phyloP scores from a whole-genome alignment of 371 early-diverging fungal species.

The Chytridium lagenaria region DNA sequence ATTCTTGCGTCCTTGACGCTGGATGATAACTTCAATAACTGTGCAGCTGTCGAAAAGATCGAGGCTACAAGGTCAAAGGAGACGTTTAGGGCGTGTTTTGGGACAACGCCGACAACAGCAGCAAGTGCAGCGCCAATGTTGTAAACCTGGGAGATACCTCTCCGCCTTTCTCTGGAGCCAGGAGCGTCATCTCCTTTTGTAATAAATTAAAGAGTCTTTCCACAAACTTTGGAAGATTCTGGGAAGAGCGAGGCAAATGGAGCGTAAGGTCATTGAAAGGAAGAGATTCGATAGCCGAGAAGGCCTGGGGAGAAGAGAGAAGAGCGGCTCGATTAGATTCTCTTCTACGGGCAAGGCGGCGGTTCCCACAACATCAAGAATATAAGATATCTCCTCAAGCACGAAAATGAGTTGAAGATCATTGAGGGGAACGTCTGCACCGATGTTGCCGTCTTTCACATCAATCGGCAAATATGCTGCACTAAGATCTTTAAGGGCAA shows the following conservation, averaged over 20 bases:
- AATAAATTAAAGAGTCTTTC: conserved; percentile 64
- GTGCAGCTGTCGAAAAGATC: conserved; percentile 76
- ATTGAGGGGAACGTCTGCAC: conserved; percentile 64
- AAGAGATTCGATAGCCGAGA: conserved; percentile 77
- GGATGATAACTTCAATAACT: conserved; percentile 63
- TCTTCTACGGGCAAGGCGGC: conserved; percentile 77
- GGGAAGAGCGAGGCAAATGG: conserved; percentile 68
- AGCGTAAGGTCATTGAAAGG: conserved; percentile 72
- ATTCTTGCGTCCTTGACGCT: conserved; percentile 65
- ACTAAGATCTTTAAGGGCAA: conserved; percentile 70
- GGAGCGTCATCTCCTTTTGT: conserved; percentile 63
- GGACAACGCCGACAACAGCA: conserved; percentile 74
- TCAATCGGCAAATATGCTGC: conserved; percentile 7
- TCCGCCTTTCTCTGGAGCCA: conserved; percentile 51
- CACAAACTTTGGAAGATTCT: conserved; percentile 67
- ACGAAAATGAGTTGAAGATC: conserved; percentile 70
- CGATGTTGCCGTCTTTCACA: neutral
- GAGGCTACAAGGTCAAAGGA: conserved; percentile 77
- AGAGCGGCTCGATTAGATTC: conserved; percentile 66
- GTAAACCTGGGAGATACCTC: conserved; percentile 62
- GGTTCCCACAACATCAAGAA: conserved; percentile 80
- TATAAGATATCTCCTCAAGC: conserved; percentile 71
- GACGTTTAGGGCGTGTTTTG: conserved; percentile 70
- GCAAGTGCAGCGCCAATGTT: conserved; percentile 74
- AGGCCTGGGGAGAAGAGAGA: conserved; percentile 70